phyloP scores from a whole-genome alignment of 495 filamentous ascomycete genomes.

The Tuber aestivum region DNA sequence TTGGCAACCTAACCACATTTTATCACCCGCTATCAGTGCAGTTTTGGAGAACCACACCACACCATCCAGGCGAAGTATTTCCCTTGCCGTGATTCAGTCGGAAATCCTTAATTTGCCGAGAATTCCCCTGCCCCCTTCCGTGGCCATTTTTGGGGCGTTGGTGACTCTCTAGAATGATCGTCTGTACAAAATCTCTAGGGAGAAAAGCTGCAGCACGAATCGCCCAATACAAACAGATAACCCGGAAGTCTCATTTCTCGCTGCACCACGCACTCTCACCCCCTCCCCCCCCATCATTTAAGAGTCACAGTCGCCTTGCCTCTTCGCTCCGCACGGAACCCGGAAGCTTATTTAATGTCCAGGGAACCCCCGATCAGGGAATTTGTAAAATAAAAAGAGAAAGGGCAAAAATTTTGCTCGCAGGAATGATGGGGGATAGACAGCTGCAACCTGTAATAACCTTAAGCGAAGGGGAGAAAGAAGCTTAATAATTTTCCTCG shows the following conservation, averaged over 20 bases:
- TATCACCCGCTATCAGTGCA: neutral
- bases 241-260: neutral
- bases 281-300: neutral
- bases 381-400: neutral
- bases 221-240: neutral
- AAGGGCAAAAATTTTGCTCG: neutral
- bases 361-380: neutral
- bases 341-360: neutral
- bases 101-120: neutral
- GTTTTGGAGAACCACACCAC: neutral
- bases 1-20: neutral
- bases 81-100: neutral
- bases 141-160: neutral
- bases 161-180: neutral
- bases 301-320: neutral
- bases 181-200: neutral
- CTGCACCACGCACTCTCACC: neutral
- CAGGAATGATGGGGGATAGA: neutral
- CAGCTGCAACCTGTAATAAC: neutral
- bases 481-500: neutral
- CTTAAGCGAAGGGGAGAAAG: neutral
- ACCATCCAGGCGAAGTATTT: neutral
- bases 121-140: neutral
- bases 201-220: neutral
- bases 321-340: neutral